phyloP scores from a whole-genome alignment of 352 stramenopile genomes.

The Phytophthora constricta region DNA sequence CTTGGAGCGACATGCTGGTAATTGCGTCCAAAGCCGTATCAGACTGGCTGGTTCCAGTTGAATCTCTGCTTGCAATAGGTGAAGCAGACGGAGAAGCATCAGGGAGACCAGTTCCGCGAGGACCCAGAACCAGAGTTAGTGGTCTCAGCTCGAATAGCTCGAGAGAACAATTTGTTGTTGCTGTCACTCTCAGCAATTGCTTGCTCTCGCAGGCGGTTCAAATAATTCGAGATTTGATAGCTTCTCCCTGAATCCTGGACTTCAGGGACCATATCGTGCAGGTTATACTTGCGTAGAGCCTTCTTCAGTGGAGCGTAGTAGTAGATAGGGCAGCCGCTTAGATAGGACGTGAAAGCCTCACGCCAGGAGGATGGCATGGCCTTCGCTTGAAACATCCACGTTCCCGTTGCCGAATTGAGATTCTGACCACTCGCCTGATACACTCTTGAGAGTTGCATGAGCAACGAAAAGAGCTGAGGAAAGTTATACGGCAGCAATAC shows the following conservation, averaged over 20 bases:
- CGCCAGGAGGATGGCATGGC: constrained; percentile 88
- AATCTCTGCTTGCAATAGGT: constrained; percentile 36
- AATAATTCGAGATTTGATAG: constrained; percentile 83
- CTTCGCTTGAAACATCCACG: constrained; percentile 89
- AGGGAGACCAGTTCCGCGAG: constrained; percentile 22
- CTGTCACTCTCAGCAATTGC: constrained; percentile 76
- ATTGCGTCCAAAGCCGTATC: constrained; percentile 62
- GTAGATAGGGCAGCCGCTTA: constrained; percentile 78
- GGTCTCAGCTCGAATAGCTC: constrained; percentile 35
- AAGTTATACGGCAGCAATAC: constrained; percentile 92
- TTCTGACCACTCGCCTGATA: constrained; percentile 84
- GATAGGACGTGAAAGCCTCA: constrained; percentile 82
- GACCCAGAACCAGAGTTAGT: constrained; percentile 14
- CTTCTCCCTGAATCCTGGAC: constrained; percentile 82
- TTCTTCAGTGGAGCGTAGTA: constrained; percentile 88
- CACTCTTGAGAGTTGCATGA: constrained; percentile 83
- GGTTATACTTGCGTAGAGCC: constrained; percentile 85
- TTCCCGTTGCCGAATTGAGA: constrained; percentile 62
- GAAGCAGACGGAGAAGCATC: constrained; percentile 53
- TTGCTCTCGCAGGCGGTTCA: constrained; percentile 79
- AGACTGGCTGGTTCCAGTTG: constrained; percentile 23
- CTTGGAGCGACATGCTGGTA: constrained; percentile 68
- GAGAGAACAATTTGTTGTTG: constrained; percentile 81
- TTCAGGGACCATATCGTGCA: constrained; percentile 88
- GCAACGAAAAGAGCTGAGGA: constrained; percentile 76